Evolutionary conservation across 257 asterid genomes (phyloP).

Genomic region (Pogostemon cablin): DNA sequence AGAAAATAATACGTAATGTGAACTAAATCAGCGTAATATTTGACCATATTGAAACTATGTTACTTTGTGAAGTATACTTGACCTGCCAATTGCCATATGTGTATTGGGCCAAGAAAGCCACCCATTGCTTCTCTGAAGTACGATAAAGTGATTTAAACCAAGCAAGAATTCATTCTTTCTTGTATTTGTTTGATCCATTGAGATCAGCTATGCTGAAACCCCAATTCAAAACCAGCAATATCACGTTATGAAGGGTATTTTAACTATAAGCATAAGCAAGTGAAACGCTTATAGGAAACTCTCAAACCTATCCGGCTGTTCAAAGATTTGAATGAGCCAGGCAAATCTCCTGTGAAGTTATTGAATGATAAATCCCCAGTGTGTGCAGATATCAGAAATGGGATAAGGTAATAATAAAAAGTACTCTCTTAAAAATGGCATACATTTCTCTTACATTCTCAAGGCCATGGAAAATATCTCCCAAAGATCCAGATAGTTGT

Average conservation of each 20-base stretch:
- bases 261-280: no score
- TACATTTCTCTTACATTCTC: constrained; percentile 70
- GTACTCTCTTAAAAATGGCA: background rate
- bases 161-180: constrained; percentile 56
- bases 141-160: constrained; percentile 73
- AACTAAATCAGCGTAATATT: background rate
- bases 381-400: constrained; percentile 26
- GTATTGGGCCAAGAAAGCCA: constrained; percentile 89
- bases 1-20: background rate
- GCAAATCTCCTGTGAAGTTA: constrained; percentile 84
- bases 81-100: constrained; percentile 78
- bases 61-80: background rate
- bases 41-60: background rate
- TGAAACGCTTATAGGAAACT: constrained; percentile 34
- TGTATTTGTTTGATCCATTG: constrained; percentile 51
- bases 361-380: constrained; percentile 89
- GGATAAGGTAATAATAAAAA: constrained; percentile 6
- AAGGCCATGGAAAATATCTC: constrained; percentile 70
- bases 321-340: constrained; percentile 66
- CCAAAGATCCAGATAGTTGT: constrained; percentile 74
- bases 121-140: constrained; percentile 54
- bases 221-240: constrained; percentile 82
- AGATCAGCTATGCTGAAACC: constrained; percentile 86
- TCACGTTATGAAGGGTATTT: constrained; percentile 33
- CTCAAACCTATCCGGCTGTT: constrained; percentile 66